Percentiles rank a stretch among this genome's conserved stretches.
phyloP scores from a whole-genome alignment of 2,329 filamentous ascomycete genomes.

The Aspergillus oerlinghausenensis region DNA sequence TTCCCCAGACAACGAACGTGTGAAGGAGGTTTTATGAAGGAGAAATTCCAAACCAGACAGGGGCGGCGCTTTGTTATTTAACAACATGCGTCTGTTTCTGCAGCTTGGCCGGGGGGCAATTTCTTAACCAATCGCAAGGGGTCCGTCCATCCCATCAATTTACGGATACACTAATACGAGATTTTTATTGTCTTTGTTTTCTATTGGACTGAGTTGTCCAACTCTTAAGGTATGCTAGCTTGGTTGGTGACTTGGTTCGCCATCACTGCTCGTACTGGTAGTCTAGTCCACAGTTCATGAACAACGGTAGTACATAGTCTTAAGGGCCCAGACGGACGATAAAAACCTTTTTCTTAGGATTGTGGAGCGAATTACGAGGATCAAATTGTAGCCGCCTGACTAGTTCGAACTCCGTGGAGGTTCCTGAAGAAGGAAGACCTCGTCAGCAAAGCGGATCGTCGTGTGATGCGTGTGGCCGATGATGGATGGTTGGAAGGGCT shows the following conservation, averaged over 20 bases:
- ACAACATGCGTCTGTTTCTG: neutral
- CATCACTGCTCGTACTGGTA: too few species aligned
- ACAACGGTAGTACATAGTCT: neutral
- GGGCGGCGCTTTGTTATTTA: neutral
- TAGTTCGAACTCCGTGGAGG: too few species aligned
- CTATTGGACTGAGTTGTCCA: neutral
- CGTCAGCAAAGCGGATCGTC: neutral
- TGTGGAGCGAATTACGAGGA: neutral
- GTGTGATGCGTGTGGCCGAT: too few species aligned
- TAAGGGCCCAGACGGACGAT: neutral
- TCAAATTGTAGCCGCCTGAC: neutral
- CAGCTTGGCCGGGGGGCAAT: neutral
- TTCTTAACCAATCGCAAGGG: conserved; percentile 15
- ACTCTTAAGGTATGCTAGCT: neutral
- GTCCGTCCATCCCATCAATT: neutral
- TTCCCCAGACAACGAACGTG: conserved; percentile 4
- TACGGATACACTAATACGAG: neutral
- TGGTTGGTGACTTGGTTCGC: too few species aligned
- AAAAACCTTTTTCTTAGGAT: neutral
- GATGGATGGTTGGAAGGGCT: neutral
- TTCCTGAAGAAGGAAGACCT: neutral
- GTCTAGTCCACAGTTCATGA: neutral
- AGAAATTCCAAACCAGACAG: conserved; percentile 4
- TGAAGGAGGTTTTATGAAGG: conserved; percentile 1
- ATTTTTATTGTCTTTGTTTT: neutral